Conservation (phyloP, 768 basidiomycete genomes). For the Albatrellus ellisii region DNA sequence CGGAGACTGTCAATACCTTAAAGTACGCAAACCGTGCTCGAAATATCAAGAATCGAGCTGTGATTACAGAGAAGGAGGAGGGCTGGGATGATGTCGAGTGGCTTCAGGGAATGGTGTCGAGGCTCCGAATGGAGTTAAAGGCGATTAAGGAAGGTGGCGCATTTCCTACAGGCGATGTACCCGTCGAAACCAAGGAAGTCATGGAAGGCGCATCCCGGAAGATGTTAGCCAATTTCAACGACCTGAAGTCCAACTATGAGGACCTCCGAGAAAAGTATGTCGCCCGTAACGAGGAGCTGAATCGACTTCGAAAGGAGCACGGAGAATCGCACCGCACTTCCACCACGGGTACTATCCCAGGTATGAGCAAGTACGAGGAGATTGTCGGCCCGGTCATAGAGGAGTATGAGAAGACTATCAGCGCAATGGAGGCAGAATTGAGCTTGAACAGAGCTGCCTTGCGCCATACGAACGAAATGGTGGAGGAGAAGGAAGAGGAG, state of each 20-base stretch:
- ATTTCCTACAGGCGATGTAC: conserved; percentile 11
- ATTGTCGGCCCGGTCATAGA: conserved; percentile 96
- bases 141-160: conserved; percentile 54
- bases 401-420: conserved; percentile 96
- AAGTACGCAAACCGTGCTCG: conserved; percentile 96
- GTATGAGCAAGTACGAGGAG: conserved; percentile 67
- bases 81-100: conserved; percentile 99
- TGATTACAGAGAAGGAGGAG: conserved; percentile 88
- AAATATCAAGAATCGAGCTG: conserved; percentile 93
- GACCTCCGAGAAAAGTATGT: conserved; percentile 74
- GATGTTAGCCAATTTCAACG: conserved; percentile 67
- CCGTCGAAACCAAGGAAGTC: background rate
- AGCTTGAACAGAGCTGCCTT: conserved; percentile 79
- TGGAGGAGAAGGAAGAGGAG: conserved; percentile 85
- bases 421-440: conserved; percentile 87
- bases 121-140: conserved; percentile 82
- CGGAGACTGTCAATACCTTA: conserved; percentile 87
- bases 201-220: conserved; percentile 44
- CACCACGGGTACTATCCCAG: conserved; percentile 46
- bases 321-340: conserved; percentile 59
- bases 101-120: conserved; percentile 76
- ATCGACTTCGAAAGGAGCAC: conserved; percentile 63
- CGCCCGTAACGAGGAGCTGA: conserved; percentile 81
- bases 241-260: conserved; percentile 78
- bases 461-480: conserved; percentile 83